phyloP scores from a whole-genome alignment of 2,329 filamentous ascomycete genomes.

The Neoscytalidium dimidiatum region DNA sequence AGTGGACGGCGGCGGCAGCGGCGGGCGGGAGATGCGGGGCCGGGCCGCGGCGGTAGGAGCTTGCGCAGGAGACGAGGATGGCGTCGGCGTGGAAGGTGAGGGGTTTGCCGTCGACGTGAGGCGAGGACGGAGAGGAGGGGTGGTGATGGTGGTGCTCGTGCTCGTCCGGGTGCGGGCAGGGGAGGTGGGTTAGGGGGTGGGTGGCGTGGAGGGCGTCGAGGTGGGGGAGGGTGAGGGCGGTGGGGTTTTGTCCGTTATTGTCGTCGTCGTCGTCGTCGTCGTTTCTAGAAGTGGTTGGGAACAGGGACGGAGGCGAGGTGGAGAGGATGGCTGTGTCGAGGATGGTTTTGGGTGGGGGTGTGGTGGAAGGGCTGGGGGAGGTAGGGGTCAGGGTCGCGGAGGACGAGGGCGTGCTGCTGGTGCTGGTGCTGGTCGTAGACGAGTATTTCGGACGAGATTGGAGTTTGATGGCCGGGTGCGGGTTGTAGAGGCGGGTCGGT shows the following conservation, averaged over 20 bases:
- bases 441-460: not conserved
- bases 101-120: not conserved
- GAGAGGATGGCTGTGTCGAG: conserved; percentile 16
- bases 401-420: conserved; percentile 21
- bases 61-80: conserved; percentile 3
- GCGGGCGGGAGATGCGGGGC: not conserved
- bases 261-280: not conserved
- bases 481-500: not conserved
- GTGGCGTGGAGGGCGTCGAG: not conserved
- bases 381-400: conserved; percentile 20
- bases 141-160: conserved; percentile 1
- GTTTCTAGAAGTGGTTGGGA: not conserved
- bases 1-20: not conserved
- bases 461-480: not conserved
- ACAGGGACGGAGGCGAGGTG: not conserved
- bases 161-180: not conserved
- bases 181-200: not conserved
- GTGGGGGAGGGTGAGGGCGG: not conserved
- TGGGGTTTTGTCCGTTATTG: not conserved
- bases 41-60: not conserved
- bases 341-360: conserved; percentile 21
- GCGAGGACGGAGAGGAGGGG: not conserved
- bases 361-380: conserved; percentile 19
- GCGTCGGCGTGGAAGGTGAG: not conserved
- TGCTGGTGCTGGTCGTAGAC: not conserved